Conservation (phyloP, 2,329 filamentous ascomycete species). For the Cladorrhinum sp. region DNA sequence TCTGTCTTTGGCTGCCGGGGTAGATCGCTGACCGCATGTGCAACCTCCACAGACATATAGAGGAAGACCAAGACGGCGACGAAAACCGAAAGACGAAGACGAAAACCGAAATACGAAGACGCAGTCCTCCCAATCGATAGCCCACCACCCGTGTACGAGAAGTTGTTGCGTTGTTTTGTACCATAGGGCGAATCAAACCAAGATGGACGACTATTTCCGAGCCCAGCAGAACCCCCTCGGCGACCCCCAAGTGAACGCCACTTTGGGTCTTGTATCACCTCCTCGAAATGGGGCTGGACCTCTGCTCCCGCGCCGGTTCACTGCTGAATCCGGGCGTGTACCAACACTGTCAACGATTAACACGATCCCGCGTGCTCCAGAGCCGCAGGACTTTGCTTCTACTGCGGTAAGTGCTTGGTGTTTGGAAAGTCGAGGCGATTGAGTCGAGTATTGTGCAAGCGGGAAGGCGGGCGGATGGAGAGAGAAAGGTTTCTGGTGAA, state of each 20-base stretch:
- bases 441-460: neutral
- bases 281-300: slow-evolving; percentile 63
- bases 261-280: slow-evolving; percentile 58
- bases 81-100: neutral
- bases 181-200: slow-evolving; percentile 29
- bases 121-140: slow-evolving; percentile 23
- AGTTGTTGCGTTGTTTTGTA: slow-evolving; percentile 31
- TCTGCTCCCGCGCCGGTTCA: slow-evolving; percentile 81
- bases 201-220: slow-evolving; percentile 76
- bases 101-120: neutral
- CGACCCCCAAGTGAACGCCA: slow-evolving; percentile 70
- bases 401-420: slow-evolving; percentile 30
- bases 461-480: neutral
- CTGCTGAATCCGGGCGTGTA: slow-evolving; percentile 82
- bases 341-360: slow-evolving; percentile 68
- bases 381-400: slow-evolving; percentile 49
- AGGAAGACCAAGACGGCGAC: neutral
- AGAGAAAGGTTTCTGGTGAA: slow-evolving; percentile 3
- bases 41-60: neutral
- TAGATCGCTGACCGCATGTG: neutral
- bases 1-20: neutral
- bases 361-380: slow-evolving; percentile 48
- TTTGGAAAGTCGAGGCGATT: neutral
- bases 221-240: slow-evolving; percentile 73
- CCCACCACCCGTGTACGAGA: slow-evolving; percentile 38